These are phyloP conservation scores for Hyaloscypha finlandica DNA, from an alignment of 495 filamentous ascomycete genomes.

Conservation along the genomic window DNA sequence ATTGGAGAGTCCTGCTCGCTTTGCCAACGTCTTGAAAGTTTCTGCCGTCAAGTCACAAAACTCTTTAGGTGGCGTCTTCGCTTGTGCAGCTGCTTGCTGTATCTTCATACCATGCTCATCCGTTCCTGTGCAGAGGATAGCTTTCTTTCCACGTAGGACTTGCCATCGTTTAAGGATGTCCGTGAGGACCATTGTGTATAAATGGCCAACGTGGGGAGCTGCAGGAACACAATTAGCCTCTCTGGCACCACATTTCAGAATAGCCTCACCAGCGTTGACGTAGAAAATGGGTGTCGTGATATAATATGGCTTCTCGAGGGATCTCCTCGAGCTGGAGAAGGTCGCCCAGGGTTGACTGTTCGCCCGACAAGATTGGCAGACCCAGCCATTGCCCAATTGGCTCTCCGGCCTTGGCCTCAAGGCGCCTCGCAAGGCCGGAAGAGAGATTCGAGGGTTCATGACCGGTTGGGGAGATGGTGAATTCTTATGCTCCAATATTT, in stretches of 20 bases:
- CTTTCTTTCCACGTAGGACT: slow-evolving; percentile 64
- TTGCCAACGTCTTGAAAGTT: slow-evolving; percentile 69
- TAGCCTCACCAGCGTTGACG: slow-evolving; percentile 80
- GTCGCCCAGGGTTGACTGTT: background rate
- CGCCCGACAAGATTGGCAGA: slow-evolving; percentile 26
- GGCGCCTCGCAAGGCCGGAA: slow-evolving; percentile 10
- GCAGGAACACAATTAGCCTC: slow-evolving; percentile 9
- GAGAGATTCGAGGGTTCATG: slow-evolving; percentile 18
- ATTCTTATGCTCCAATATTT: background rate
- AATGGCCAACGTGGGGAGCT: slow-evolving; percentile 94
- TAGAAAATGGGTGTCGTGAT: slow-evolving; percentile 98
- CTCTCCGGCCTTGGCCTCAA: background rate
- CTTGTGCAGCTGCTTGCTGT: slow-evolving; percentile 75
- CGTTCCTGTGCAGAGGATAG: slow-evolving; percentile 86
- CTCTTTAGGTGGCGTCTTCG: slow-evolving; percentile 51
- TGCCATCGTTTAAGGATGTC: slow-evolving; percentile 96
- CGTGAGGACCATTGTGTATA: slow-evolving; percentile 88
- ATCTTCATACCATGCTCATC: slow-evolving; percentile 99
- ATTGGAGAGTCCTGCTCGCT: slow-evolving; percentile 64
- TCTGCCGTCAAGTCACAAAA: slow-evolving; percentile 64
- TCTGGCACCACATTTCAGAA: background rate
- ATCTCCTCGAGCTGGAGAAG: slow-evolving; percentile 19
- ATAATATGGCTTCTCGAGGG: slow-evolving; percentile 81
- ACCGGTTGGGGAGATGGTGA: background rate
- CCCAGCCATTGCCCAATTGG: slow-evolving; percentile 16